Base-by-base conservation (phyloP, 345 rosid species). In the Dipteronia dyeriana region DNA sequence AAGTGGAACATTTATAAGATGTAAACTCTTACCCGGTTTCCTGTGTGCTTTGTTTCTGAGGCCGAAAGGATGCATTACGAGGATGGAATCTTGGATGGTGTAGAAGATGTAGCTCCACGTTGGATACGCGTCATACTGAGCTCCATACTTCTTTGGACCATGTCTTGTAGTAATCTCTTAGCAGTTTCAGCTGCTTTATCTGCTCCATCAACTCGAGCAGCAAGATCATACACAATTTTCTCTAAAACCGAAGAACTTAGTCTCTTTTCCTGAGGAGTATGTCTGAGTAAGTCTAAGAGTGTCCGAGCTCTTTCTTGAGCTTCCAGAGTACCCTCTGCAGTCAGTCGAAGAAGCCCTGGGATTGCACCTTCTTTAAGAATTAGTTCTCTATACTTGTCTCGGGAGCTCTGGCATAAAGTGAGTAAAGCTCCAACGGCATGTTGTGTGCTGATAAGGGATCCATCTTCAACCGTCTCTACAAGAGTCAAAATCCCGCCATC, bases 321-420 rank as follows among this genome's bases (percentile, higher is more conserved):
- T 83, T 79, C 79, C 71, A 77, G 57, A 9, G 92, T 90, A 67
- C 97, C 97, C 60, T 90, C 92, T 39, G 84, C 94, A 2, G 94
- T 91, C 62, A 89, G 85, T 68, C 85, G 80, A 61, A 91, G 86
- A 79, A 91, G 94, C 73, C 97, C 97, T 0, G 94, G 94, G 70
- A 91, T 90, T 23, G 92, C 97, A 49, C 97, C 97, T 81, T 91
- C 97, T 29, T 87, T 86, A 47, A 91, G 88, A 79, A 90, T 91
- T 72, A 91, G 92, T 65, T 76, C 79, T 64, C 94, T 73, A 77
- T 90, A 91, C 81, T 85, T 90, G 57, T 86, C 87, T 70, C 90
- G 82, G 76, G 82, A 78, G 75, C 89, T 88, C 76, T 69, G 82
- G 82, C 97, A 91, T 70, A 91, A 66, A 43, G 88, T 78, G 54